These are phyloP conservation scores for Lunasporangiospora selenospora DNA, from an alignment of 192 early-diverging fungal genomes.

Conservation along the genomic window DNA sequence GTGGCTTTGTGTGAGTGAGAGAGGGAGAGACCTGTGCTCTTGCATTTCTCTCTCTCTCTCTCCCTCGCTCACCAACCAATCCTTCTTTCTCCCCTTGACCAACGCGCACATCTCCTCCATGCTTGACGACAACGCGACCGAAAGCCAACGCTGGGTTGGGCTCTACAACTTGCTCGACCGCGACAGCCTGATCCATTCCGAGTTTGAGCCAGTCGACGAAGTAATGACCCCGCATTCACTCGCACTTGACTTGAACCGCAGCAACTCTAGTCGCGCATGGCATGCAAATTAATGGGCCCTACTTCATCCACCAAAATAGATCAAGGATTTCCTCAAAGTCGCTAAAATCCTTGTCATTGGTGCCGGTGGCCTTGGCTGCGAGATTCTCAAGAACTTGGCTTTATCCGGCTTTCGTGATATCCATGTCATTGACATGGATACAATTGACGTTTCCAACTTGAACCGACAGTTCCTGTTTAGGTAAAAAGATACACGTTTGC, in stretches of 20 bases:
- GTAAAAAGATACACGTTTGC: too few species aligned
- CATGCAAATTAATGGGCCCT: too few species aligned
- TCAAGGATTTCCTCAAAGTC: constrained; percentile 47
- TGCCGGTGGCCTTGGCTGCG: constrained; percentile 85
- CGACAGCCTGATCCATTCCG: constrained; percentile 35
- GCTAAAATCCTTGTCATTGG: constrained; percentile 84
- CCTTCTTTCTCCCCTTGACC: constrained; percentile 24
- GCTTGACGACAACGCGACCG: constrained; percentile 1
- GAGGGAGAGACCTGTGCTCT: too few species aligned
- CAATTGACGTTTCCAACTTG: constrained; percentile 84
- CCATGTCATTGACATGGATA: constrained; percentile 92
- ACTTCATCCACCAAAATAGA: too few species aligned
- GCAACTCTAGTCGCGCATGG: too few species aligned
- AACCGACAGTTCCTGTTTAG: constrained; percentile 88
- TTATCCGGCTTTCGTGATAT: constrained; percentile 81
- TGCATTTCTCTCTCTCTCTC: too few species aligned
- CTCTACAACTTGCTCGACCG: constrained; percentile 46
- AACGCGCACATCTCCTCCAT: constrained; percentile 11
- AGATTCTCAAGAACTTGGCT: constrained; percentile 84
- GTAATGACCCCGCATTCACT: too few species aligned
- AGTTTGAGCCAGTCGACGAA: constrained; percentile 35
- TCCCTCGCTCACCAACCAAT: too few species aligned
- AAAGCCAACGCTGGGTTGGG: constrained; percentile 36
- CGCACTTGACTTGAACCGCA: too few species aligned
- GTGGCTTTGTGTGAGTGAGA: too few species aligned